Percentiles rank a stretch among this genome's conserved stretches.
Evolutionary conservation across 2,329 filamentous ascomycete genomes (phyloP).

Genomic region (Neonectria faginata): DNA sequence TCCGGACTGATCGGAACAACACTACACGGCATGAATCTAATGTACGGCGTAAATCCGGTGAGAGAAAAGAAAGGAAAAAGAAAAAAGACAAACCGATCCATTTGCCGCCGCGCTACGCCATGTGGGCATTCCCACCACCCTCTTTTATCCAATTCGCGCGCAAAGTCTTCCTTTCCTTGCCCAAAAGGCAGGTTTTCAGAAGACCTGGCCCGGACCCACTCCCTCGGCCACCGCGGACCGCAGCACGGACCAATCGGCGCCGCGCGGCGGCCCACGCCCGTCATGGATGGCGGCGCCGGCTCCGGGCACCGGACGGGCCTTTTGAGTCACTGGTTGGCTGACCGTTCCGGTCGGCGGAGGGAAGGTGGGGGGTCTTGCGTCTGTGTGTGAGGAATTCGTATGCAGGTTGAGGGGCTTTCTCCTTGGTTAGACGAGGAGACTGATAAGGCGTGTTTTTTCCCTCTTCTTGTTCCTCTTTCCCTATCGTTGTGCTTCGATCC

Average conservation of each 20-base stretch:
- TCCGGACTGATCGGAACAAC: not conserved
- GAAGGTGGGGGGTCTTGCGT: not conserved
- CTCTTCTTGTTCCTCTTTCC: constrained; percentile 6
- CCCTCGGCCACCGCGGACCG: constrained; percentile 11
- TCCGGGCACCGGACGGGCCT: constrained; percentile 30
- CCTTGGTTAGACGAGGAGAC: not conserved
- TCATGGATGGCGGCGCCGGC: constrained; percentile 36
- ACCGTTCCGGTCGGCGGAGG: not conserved
- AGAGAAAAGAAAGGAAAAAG: not conserved
- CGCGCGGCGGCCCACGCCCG: constrained; percentile 36
- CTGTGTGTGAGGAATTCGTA: constrained; percentile 9
- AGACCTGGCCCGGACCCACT: not conserved
- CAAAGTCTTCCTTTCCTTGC: not conserved
- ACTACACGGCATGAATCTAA: not conserved
- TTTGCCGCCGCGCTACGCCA: constrained; percentile 4
- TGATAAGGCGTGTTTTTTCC: constrained; percentile 1
- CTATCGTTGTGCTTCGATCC: constrained; percentile 1
- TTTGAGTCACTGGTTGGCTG: not conserved
- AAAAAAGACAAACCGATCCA: not conserved
- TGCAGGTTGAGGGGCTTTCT: not conserved
- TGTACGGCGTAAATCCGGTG: not conserved
- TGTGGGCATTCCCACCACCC: constrained; percentile 7
- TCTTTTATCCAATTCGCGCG: not conserved
- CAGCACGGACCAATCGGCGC: constrained; percentile 38
- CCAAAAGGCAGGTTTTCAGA: not conserved